Conservation (phyloP, 1,139 yeast species). For the Meyerozyma athensensis region DNA sequence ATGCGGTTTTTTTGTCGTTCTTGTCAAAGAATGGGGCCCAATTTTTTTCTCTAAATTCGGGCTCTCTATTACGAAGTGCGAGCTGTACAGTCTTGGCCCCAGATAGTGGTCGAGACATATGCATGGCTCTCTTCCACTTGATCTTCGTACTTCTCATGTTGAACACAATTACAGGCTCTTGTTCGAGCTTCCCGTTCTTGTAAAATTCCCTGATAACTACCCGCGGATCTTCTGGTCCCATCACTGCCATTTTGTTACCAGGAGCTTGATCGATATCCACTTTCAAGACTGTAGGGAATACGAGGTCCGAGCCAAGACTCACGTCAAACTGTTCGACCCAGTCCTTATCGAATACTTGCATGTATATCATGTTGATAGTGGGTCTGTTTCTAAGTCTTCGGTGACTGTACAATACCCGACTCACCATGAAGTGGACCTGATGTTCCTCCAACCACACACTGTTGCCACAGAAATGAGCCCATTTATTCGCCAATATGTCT, state of each 20-base stretch:
- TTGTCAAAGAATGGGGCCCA: constrained; percentile 15
- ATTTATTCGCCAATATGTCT: constrained; percentile 9
- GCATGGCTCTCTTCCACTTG: constrained; percentile 13
- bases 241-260: constrained; percentile 6
- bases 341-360: constrained; percentile 14
- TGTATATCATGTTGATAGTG: constrained; percentile 13
- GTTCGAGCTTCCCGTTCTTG: constrained; percentile 9
- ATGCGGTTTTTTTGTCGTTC: constrained; percentile 9
- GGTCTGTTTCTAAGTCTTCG: constrained; percentile 10
- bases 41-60: constrained; percentile 13
- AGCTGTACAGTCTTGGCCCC: constrained; percentile 4
- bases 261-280: constrained; percentile 11
- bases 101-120: constrained; percentile 11
- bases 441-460: constrained; percentile 16
- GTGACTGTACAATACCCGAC: constrained; percentile 12
- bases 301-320: constrained; percentile 5
- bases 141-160: constrained; percentile 12
- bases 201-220: constrained; percentile 9
- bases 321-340: constrained; percentile 14
- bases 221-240: constrained; percentile 15
- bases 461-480: constrained; percentile 16
- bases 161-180: constrained; percentile 13
- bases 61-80: constrained; percentile 4
- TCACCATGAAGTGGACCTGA: constrained; percentile 15
- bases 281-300: constrained; percentile 9